phyloP scores from a whole-genome alignment of 495 filamentous ascomycete species.

The Trichoderma asperelloides region DNA sequence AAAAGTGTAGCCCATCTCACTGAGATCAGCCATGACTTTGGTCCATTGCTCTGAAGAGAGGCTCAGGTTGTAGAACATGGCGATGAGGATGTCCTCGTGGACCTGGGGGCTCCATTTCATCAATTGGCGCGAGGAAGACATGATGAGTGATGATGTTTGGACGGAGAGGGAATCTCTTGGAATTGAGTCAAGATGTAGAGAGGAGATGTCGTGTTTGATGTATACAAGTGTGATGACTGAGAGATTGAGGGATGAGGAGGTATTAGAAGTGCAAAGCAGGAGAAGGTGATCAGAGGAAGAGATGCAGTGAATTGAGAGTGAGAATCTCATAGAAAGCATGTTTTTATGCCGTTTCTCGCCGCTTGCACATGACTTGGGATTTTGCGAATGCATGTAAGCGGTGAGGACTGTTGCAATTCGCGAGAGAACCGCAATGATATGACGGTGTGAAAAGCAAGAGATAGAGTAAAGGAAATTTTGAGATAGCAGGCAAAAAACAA shows the following conservation, averaged over 20 bases:
- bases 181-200: not conserved
- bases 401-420: not conserved
- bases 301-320: too few species aligned
- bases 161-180: too few species aligned
- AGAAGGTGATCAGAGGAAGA: not conserved
- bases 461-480: too few species aligned
- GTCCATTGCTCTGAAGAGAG: not conserved
- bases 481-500: not conserved
- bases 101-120: conserved; percentile 14
- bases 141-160: not conserved
- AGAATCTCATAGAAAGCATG: not conserved
- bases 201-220: not conserved
- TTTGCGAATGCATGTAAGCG: not conserved
- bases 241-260: not conserved
- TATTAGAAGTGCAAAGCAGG: not conserved
- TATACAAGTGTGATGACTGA: too few species aligned
- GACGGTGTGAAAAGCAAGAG: not conserved
- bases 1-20: conserved; percentile 16
- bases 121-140: conserved; percentile 4
- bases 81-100: conserved; percentile 17
- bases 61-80: conserved; percentile 6
- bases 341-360: not conserved
- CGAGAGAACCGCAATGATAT: not conserved
- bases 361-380: not conserved
- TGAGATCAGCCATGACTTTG: conserved; percentile 10